Evolutionary conservation across 1,284 basidiomycete genomes (phyloP).

Genomic region (Ustilago xerochloae): DNA sequence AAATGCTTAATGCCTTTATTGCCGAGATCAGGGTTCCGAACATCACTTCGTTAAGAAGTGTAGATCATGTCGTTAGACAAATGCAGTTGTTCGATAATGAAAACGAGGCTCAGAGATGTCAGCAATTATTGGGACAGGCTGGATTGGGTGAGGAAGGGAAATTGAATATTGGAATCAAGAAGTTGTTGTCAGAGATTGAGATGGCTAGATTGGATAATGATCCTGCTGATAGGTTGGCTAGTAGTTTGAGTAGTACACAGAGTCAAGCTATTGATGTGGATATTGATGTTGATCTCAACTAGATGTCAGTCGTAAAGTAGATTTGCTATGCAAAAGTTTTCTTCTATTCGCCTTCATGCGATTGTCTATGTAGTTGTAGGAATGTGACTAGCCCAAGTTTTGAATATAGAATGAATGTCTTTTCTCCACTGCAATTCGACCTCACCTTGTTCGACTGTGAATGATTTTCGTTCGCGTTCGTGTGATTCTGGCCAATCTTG

Average conservation of each 20-base stretch:
- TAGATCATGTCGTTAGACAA: conserved; percentile 85
- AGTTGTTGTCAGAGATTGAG: conserved; percentile 86
- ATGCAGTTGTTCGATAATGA: conserved; percentile 79
- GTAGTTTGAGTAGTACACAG: conserved; percentile 57
- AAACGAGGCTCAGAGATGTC: conserved; percentile 75
- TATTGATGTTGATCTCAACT: conserved; percentile 48
- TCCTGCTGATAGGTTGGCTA: conserved; percentile 69
- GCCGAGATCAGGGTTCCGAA: conserved; percentile 87
- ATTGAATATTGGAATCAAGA: conserved; percentile 87
- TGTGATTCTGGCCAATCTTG: conserved; percentile 58
- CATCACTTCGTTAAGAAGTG: conserved; percentile 77
- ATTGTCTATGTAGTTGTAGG: conserved; percentile 1
- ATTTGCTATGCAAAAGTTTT: neutral
- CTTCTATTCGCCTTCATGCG: neutral
- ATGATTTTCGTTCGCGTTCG: conserved; percentile 46
- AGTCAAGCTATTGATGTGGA: conserved; percentile 46
- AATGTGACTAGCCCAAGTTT: conserved; percentile 16
- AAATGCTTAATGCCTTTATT: conserved; percentile 88
- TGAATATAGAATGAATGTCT: conserved; percentile 44
- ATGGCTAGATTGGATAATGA: conserved; percentile 87
- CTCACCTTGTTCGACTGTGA: conserved; percentile 44
- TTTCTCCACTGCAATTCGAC: conserved; percentile 51
- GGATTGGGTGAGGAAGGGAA: conserved; percentile 76
- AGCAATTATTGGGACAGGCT: conserved; percentile 79
- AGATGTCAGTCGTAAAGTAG: neutral